Conservation (phyloP, 495 filamentous ascomycete genomes). For the Aspergillus sparsus region DNA sequence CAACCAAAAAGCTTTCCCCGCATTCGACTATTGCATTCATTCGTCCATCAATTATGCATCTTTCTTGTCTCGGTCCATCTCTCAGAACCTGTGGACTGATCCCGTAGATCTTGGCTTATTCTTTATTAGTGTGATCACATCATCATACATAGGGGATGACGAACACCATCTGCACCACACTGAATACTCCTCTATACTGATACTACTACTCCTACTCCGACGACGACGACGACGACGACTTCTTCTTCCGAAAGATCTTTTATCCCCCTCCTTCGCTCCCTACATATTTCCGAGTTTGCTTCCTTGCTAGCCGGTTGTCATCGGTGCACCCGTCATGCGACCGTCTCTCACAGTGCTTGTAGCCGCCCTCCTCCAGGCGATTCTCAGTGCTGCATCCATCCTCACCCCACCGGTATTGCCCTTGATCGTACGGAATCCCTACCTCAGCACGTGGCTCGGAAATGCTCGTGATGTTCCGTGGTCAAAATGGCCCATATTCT, state of each 20-base stretch:
- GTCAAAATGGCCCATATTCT: constrained; percentile 94
- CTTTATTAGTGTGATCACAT: constrained; percentile 5
- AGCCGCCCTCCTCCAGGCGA: constrained; percentile 39
- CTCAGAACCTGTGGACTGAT: background rate
- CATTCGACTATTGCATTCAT: constrained; percentile 19
- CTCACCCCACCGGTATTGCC: constrained; percentile 82
- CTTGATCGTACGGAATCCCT: constrained; percentile 86
- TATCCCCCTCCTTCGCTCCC: background rate
- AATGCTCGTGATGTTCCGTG: constrained; percentile 82
- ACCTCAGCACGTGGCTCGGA: constrained; percentile 84
- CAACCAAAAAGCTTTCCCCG: constrained; percentile 26
- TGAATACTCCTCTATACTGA: background rate
- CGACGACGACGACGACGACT: too few relatives aligned
- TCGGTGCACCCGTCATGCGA: constrained; percentile 36
- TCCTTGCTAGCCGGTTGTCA: too few relatives aligned
- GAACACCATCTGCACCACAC: too few relatives aligned
- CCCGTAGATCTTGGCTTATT: background rate
- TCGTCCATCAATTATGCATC: background rate
- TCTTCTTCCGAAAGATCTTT: background rate
- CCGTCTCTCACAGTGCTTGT: constrained; percentile 37
- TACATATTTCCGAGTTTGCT: background rate
- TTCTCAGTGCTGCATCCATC: constrained; percentile 42
- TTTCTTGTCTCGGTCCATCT: background rate
- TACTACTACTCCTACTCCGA: too few relatives aligned
- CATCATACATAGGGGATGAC: background rate